Evolutionary conservation across 2,329 filamentous ascomycete species (phyloP), one percentile per base, ranked within the genome.

Genomic region (Fusarium sacchari): DNA sequence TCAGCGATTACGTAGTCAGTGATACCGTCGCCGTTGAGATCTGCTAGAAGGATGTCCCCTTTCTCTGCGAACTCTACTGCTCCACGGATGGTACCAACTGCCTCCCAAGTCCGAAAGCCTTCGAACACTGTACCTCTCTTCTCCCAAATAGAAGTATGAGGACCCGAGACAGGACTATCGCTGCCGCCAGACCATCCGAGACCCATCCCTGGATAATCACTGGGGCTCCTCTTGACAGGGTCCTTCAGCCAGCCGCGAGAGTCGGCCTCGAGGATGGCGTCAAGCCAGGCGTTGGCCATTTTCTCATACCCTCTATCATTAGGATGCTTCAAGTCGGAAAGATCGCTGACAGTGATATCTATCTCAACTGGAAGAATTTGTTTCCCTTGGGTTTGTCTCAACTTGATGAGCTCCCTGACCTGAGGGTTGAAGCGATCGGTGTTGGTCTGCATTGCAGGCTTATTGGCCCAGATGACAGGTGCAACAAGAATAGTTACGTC

Each of bases 401-500:
- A 28, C 28, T 28, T 28, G 28, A 28, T 28, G 28, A 28, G 28
- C 28, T 28, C 28, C 28, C 28, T 28, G 28, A 28, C 28, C 28
- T 28, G 28, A 28, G 28, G 44, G 26, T 71, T 71, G 30, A 71
- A 71, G 0, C 40, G 30, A n/a, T 71, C 46, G 11, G 67, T 72
- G 24, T 72, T 71, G 11, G 20, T 22, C 12, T 72, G 64, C 70
- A 72, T 72, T 7, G 24, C 30, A 4, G 63, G 55, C 12, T 71
- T 63, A 5, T 72, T 72, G 8, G 70, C 70, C 67, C 67, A 72
- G 22, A 72, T 72, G 5, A 72, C 46, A 4, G 70, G 67, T 3
- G 70, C 67, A 47, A 71, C 28, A 26, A 68, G 56, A 17, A 72
- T 17, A 0, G 64, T 67, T 13, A 24, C 39, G 8, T 71, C 64